phyloP scores from a whole-genome alignment of 1,284 basidiomycete genomes.

The Trametes versicolor region DNA sequence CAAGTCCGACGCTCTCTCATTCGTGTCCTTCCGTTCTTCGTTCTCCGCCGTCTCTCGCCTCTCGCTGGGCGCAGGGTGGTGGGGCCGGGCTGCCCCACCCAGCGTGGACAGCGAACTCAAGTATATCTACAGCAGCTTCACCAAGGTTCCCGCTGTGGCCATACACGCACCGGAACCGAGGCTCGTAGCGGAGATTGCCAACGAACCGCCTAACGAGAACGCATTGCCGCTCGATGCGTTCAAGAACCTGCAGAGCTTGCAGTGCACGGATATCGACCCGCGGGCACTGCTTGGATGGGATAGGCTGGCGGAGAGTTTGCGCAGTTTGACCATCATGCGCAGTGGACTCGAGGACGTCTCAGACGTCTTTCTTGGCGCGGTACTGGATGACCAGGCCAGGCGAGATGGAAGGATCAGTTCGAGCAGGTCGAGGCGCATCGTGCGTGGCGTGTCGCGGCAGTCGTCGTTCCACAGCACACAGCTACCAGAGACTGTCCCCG shows the following conservation, averaged over 20 bases:
- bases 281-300: conserved; percentile 89
- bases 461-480: conserved; percentile 62
- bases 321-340: conserved; percentile 78
- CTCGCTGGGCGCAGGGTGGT: conserved; percentile 78
- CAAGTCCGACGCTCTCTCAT: conserved; percentile 80
- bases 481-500: conserved; percentile 68
- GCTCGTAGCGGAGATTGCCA: conserved; percentile 73
- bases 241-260: conserved; percentile 82
- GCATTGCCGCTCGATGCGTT: conserved; percentile 86
- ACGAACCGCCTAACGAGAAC: conserved; percentile 78
- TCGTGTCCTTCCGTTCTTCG: conserved; percentile 83
- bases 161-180: conserved; percentile 68
- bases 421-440: conserved; percentile 57
- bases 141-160: conserved; percentile 84
- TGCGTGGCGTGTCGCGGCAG: conserved; percentile 51
- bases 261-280: conserved; percentile 85
- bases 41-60: conserved; percentile 81
- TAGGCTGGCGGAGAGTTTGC: conserved; percentile 73
- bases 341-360: conserved; percentile 88
- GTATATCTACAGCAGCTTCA: conserved; percentile 89
- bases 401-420: conserved; percentile 62
- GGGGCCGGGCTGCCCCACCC: conserved; percentile 65
- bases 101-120: conserved; percentile 80
- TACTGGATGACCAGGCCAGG: conserved; percentile 77
- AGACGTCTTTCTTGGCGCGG: conserved; percentile 81